A percentile compares a stretch with the other conserved stretches of the same genome.
Evolutionary conservation across 2,329 filamentous ascomycete genomes (phyloP).

Genomic region (Ceratocystis huliohia): DNA sequence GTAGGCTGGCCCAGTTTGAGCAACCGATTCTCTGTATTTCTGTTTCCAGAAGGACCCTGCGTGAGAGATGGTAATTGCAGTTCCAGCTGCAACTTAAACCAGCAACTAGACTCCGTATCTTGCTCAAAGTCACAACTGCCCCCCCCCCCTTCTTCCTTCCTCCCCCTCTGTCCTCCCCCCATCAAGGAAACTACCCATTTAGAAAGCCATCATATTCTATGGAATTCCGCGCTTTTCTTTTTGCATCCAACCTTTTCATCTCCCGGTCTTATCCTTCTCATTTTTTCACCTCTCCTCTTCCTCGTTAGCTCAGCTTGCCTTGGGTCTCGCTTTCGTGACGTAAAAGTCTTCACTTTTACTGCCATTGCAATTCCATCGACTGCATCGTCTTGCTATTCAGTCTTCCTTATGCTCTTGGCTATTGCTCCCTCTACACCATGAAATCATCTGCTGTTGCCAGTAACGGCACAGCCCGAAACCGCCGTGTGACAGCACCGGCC

Average conservation of each 20-base stretch:
- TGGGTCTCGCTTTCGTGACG: background rate
- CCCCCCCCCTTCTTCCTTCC: background rate
- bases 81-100: background rate
- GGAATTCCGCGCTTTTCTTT: background rate
- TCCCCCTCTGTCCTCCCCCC: background rate
- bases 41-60: background rate
- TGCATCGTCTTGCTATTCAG: background rate
- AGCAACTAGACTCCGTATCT: background rate
- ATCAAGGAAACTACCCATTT: background rate
- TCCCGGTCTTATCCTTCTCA: background rate
- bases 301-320: background rate
- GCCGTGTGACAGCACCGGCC: slow-evolving; percentile 14
- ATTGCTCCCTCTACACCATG: slow-evolving; percentile 15
- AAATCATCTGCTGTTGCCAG: slow-evolving; percentile 18
- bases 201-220: background rate
- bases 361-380: background rate
- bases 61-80: background rate
- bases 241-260: background rate
- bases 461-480: slow-evolving; percentile 14
- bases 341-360: background rate
- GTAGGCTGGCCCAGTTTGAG: background rate
- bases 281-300: background rate
- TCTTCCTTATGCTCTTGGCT: background rate
- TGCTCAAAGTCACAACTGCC: background rate
- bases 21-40: background rate